Evolutionary conservation across 768 basidiomycete species (phyloP), one percentile per base, ranked within the genome.

Genomic region (Amylocystis lapponica): DNA sequence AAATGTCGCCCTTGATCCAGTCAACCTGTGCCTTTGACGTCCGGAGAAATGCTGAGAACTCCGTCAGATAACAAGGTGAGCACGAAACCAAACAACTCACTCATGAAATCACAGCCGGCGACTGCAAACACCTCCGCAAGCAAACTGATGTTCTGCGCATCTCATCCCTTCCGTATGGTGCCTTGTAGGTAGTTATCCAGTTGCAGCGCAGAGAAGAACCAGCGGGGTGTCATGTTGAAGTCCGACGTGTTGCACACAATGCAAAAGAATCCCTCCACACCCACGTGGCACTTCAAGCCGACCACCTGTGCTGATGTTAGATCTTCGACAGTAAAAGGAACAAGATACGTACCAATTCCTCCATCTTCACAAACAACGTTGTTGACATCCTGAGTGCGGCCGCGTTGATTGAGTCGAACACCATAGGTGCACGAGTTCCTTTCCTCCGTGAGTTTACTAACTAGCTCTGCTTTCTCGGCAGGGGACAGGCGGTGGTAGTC

Each of bases 91-190:
- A 13, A 21, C 3, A 3, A 16, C 41, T 23, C 16, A 42, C 41
- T n/a, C 14, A 35, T 16, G 22, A 25, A 35, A 21, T 43, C 42
- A n/a, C 33, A 36, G 22, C 42, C 42, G 8, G 42, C 33, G 27
- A 43, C 23, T 7, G 42, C 20, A 17, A 43, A 43, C 5, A 35
- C 42, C 34, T 43, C 42, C n/a, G 26, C 25, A 10, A 42, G 41
- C 16, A 26, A 9, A 5, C 41, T 23, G n/a, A 42, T 42, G n/a
- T 22, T 4, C 17, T 25, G 32, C 11, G 32, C 20, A 10, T 34
- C 41, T 21, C 22, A 23, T 7, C 36, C 16, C 19, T 9, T 11
- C 19, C 9, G 22, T 7, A 23, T n/a, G 8, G 17, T 22, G 19
- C 11, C 26, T 8, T 27, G 17, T 8, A 44, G 43, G 27, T 37